Evolutionary conservation across 176 grass and related monocot species (phyloP).

Genomic region (Musa schizocarpa): DNA sequence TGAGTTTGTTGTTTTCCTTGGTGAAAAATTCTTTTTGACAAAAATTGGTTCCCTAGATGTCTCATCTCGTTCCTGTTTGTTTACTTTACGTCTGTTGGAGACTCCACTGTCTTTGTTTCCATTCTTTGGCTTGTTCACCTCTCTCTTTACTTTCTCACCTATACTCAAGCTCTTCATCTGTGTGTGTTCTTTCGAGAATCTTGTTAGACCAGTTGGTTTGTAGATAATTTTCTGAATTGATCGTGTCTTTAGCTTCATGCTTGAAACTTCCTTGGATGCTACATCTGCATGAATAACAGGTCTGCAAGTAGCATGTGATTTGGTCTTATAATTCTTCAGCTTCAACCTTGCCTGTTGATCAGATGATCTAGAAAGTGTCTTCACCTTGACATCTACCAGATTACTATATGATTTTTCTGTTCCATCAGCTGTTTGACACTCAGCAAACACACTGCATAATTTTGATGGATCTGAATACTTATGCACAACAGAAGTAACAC

Average conservation of each 20-base stretch:
- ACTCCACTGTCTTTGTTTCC: background rate
- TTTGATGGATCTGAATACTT: background rate
- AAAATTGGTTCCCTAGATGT: background rate
- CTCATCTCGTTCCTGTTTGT: background rate
- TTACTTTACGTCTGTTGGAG: background rate
- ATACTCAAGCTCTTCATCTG: slow-evolving; percentile 4
- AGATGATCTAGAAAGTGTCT: background rate
- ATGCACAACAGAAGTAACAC: background rate
- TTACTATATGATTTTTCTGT: background rate
- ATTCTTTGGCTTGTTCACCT: slow-evolving; percentile 3
- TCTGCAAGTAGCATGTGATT: background rate
- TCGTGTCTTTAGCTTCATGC: background rate
- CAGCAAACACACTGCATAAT: background rate
- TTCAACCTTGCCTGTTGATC: background rate
- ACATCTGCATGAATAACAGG: background rate
- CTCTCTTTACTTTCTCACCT: background rate
- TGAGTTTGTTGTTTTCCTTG: background rate
- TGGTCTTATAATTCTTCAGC: background rate
- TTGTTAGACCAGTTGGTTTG: background rate
- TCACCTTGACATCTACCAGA: background rate
- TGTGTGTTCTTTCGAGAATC: background rate
- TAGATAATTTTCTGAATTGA: background rate
- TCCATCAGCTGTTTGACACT: background rate
- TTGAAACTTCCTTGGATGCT: background rate
- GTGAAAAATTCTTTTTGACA: background rate